Conservation (phyloP, 78 protist genomes). For the Chrysochromulina parva region DNA sequence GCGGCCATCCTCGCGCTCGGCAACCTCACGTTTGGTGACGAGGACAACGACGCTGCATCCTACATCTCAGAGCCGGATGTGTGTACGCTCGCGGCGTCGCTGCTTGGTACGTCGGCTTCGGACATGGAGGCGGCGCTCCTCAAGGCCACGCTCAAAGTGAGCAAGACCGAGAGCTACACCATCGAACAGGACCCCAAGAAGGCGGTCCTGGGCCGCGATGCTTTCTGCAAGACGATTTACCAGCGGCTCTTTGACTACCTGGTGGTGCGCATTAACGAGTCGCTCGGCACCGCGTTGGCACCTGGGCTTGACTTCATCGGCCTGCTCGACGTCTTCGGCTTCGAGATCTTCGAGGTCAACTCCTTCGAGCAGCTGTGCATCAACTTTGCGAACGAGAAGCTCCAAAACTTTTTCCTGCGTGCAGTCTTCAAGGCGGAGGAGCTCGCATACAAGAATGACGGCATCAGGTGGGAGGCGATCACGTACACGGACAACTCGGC, state of each 20-base stretch:
- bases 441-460: slow-evolving; percentile 83
- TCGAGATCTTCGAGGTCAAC: slow-evolving; percentile 88
- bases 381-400: slow-evolving; percentile 84
- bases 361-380: slow-evolving; percentile 92
- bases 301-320: slow-evolving; percentile 46
- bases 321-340: slow-evolving; percentile 94
- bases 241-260: slow-evolving; percentile 72
- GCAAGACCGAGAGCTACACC: no score
- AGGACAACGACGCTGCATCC: no score
- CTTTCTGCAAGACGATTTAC: slow-evolving; percentile 80
- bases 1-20: no score
- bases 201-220: slow-evolving; percentile 55
- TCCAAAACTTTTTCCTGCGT: slow-evolving; percentile 44
- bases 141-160: no score
- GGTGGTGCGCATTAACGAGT: slow-evolving; percentile 38
- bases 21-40: no score
- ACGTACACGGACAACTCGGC: slow-evolving; percentile 78
- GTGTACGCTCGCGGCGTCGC: no score
- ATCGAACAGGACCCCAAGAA: no score
- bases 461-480: slow-evolving; percentile 36
- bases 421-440: slow-evolving; percentile 27
- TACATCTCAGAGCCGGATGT: no score
- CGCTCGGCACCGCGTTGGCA: neutral
- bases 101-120: no score
- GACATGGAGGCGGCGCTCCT: no score